These are phyloP conservation scores for Pseudevernia furfuracea DNA, from an alignment of 495 filamentous ascomycete species.

Conservation along the genomic window DNA sequence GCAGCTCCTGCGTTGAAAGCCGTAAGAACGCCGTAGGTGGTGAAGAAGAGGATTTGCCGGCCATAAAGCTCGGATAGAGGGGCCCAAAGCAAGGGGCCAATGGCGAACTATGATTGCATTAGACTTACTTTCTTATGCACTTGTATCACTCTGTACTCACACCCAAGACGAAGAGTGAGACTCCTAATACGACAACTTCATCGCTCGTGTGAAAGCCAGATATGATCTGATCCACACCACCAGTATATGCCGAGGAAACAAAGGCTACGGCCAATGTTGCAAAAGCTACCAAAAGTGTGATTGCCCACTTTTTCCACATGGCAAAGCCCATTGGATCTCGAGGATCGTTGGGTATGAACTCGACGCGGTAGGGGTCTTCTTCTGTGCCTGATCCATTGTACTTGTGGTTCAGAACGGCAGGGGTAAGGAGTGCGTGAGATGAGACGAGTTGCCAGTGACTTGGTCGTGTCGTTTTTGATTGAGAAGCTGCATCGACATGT, in stretches of 20 bases:
- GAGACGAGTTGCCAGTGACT: slow-evolving; percentile 39
- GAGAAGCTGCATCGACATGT: neutral
- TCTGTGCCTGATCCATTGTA: slow-evolving; percentile 66
- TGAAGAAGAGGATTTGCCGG: slow-evolving; percentile 59
- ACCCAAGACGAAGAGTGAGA: slow-evolving; percentile 69
- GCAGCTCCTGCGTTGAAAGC: slow-evolving; percentile 62
- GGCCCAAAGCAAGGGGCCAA: slow-evolving; percentile 48
- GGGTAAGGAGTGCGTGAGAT: slow-evolving; percentile 41
- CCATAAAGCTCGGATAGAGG: slow-evolving; percentile 66
- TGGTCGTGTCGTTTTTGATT: neutral
- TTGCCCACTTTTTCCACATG: slow-evolving; percentile 57
- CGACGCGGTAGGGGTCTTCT: slow-evolving; percentile 66
- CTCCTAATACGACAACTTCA: slow-evolving; percentile 56
- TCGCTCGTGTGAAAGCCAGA: slow-evolving; percentile 49
- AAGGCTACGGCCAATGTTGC: slow-evolving; percentile 68
- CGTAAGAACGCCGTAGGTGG: slow-evolving; percentile 55
- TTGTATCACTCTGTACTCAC: slow-evolving; percentile 50
- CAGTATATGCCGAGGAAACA: slow-evolving; percentile 68
- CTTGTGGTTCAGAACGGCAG: slow-evolving; percentile 36
- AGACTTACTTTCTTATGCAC: slow-evolving; percentile 2
- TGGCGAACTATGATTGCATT: slow-evolving; percentile 33
- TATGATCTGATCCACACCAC: slow-evolving; percentile 58
- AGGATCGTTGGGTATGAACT: slow-evolving; percentile 64
- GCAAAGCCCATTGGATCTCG: slow-evolving; percentile 66
- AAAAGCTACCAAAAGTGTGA: slow-evolving; percentile 55